Conservation (phyloP, 2,329 filamentous ascomycete genomes). For the Xylaria polymorpha region DNA sequence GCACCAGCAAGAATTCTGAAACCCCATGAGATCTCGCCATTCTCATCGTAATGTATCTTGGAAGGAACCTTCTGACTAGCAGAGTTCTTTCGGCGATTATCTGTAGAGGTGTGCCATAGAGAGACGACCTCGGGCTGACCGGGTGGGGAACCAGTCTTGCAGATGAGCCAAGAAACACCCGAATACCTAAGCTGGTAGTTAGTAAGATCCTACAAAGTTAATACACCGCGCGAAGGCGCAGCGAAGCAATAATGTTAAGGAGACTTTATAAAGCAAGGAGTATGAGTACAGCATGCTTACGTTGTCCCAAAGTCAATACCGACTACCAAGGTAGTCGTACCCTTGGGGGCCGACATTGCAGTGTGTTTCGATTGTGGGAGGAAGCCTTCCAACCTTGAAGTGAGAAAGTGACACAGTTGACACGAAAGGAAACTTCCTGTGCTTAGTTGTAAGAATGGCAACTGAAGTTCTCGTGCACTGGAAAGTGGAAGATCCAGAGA, state of each 20-base stretch:
- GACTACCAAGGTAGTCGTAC: slow-evolving; percentile 13
- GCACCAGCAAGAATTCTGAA: slow-evolving; percentile 45
- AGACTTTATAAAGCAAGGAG: too few species aligned
- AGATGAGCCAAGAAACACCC: slow-evolving; percentile 31
- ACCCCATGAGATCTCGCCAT: slow-evolving; percentile 46
- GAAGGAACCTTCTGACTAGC: slow-evolving; percentile 28
- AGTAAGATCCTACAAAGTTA: neutral
- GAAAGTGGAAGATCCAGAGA: neutral
- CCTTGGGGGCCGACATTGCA: slow-evolving; percentile 8
- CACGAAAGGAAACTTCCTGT: too few species aligned
- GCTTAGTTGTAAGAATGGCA: neutral
- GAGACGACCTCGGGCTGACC: slow-evolving; percentile 20
- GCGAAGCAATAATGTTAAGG: neutral
- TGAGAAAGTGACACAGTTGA: neutral
- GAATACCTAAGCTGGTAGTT: slow-evolving; percentile 20
- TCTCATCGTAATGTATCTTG: slow-evolving; percentile 16
- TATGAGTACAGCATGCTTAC: slow-evolving; percentile 19
- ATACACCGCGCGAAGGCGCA: fast-evolving
- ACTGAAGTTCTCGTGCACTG: neutral
- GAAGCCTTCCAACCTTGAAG: neutral
- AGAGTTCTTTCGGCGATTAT: slow-evolving; percentile 13
- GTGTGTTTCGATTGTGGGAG: neutral
- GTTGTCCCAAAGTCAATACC: slow-evolving; percentile 37
- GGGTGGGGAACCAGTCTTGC: neutral
- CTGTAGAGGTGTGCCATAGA: slow-evolving; percentile 17